Percentiles rank a stretch among this genome's conserved stretches.
Evolutionary conservation across 371 early-diverging fungal species (phyloP).

Genomic region (Mucor lusitanicus): DNA sequence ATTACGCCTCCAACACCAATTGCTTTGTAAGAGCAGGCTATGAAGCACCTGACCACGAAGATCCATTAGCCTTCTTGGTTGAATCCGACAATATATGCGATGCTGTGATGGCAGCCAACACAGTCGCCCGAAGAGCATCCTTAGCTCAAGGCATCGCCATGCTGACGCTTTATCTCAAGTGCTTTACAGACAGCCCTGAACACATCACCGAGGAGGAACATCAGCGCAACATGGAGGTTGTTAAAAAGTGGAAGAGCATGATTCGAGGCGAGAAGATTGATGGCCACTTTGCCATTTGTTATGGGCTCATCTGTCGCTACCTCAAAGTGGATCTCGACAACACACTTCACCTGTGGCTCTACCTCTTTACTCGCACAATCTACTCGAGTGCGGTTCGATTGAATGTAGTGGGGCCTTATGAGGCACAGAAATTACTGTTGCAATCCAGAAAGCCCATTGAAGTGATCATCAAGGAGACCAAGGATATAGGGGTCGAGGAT

Average conservation of each 20-base stretch:
- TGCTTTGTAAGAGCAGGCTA: slow-evolving; percentile 71
- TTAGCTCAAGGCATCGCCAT: slow-evolving; percentile 72
- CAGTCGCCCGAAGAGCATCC: slow-evolving; percentile 71
- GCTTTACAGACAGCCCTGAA: slow-evolving; percentile 36
- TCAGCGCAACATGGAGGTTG: slow-evolving; percentile 24
- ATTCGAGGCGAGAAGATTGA: slow-evolving; percentile 56
- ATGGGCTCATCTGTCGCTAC: slow-evolving; percentile 67
- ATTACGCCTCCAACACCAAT: slow-evolving; percentile 67
- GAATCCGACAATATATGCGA: slow-evolving; percentile 59
- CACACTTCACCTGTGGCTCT: slow-evolving; percentile 75
- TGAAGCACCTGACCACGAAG: slow-evolving; percentile 39
- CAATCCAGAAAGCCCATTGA: slow-evolving; percentile 61
- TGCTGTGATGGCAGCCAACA: slow-evolving; percentile 63
- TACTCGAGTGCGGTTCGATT: slow-evolving; percentile 90
- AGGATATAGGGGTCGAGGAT: slow-evolving; percentile 49
- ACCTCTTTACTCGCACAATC: slow-evolving; percentile 79
- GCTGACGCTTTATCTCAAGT: slow-evolving; percentile 63
- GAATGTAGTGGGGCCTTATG: slow-evolving; percentile 87
- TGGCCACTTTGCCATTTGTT: slow-evolving; percentile 74
- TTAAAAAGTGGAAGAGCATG: slow-evolving; percentile 57
- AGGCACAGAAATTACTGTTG: slow-evolving; percentile 77
- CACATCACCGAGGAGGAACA: slow-evolving; percentile 5
- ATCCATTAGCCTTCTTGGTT: slow-evolving; percentile 38
- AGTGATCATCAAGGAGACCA: slow-evolving; percentile 46
- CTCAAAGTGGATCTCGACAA: slow-evolving; percentile 67